Conservation (phyloP, 225 moss, liverwort and hornwort species). For the Sphagnum tenellum region DNA sequence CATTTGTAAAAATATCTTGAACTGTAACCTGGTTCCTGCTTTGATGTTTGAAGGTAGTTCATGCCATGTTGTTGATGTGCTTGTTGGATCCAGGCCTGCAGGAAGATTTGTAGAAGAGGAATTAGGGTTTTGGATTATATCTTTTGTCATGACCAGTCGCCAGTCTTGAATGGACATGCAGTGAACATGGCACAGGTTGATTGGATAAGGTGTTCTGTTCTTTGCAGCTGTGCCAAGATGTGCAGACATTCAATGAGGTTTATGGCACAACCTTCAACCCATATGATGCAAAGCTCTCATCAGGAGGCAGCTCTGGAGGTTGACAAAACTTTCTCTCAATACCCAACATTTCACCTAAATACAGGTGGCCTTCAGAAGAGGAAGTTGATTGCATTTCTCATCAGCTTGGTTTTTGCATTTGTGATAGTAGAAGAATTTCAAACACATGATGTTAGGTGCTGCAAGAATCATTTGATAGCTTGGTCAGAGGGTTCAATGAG, state of each 20-base stretch:
- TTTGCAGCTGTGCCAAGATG: conserved; percentile 51
- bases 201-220: background rate
- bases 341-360: no score
- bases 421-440: no score
- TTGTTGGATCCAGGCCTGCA: no score
- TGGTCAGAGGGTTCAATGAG: background rate
- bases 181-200: no score
- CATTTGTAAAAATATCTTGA: conserved; percentile 26
- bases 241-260: conserved; percentile 75
- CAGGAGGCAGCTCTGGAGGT: conserved; percentile 92
- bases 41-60: no score
- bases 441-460: no score
- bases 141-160: background rate
- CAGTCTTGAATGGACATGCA: no score
- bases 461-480: background rate
- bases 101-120: background rate
- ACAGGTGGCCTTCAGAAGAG: no score
- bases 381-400: no score
- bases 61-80: no score
- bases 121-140: background rate
- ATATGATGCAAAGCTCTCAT: conserved; percentile 41
- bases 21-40: no score
- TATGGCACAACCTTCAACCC: conserved; percentile 73
- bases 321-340: background rate
- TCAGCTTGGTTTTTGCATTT: no score